Conservation (phyloP, 1,284 basidiomycete species). For the Apiotrichum porosum region DNA sequence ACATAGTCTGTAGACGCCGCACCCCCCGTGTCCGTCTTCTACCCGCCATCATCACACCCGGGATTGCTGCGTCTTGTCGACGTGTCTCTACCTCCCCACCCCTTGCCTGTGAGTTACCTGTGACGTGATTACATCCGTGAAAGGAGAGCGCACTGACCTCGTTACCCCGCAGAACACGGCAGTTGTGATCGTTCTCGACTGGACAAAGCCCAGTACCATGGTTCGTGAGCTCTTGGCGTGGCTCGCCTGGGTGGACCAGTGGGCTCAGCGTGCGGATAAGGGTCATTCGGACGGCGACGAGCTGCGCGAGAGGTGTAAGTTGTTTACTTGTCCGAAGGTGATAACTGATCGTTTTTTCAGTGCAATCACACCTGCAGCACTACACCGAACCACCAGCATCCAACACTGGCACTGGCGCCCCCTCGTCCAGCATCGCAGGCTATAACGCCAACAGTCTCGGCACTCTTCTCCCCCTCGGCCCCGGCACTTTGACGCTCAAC, state of each 20-base stretch:
- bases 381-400: slow-evolving; percentile 70
- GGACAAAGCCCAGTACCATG: slow-evolving; percentile 90
- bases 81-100: slow-evolving; percentile 66
- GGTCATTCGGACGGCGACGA: slow-evolving; percentile 61
- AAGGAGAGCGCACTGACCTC: background rate
- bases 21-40: slow-evolving; percentile 80
- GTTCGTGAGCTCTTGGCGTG: slow-evolving; percentile 70
- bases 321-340: no score
- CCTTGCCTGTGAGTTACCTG: slow-evolving; percentile 30
- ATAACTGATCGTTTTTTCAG: no score
- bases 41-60: slow-evolving; percentile 70
- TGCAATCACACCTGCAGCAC: slow-evolving; percentile 80
- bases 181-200: slow-evolving; percentile 85
- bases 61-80: slow-evolving; percentile 74
- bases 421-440: slow-evolving; percentile 20
- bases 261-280: slow-evolving; percentile 51
- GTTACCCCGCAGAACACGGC: slow-evolving; percentile 60
- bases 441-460: slow-evolving; percentile 27
- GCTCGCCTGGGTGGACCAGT: slow-evolving; percentile 76
- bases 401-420: slow-evolving; percentile 21
- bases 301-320: slow-evolving; percentile 73
- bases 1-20: slow-evolving; percentile 60
- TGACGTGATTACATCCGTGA: background rate
- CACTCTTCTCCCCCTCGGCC: slow-evolving; percentile 65
- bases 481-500: slow-evolving; percentile 75